phyloP scores from a whole-genome alignment of 345 rosid species.

The Euphorbia lathyris region DNA sequence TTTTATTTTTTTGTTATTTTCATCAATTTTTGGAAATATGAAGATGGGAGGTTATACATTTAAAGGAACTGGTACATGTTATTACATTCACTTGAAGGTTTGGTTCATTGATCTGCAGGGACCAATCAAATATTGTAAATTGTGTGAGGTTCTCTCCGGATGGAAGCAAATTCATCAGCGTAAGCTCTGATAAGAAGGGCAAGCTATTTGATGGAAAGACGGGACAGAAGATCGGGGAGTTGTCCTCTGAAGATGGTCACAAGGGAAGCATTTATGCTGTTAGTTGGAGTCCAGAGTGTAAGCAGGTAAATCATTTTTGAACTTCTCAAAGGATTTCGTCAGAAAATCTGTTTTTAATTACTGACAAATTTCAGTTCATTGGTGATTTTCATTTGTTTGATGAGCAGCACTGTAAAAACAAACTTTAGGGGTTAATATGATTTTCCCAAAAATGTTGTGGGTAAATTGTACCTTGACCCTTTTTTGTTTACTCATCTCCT shows the following conservation, averaged over 20 bases:
- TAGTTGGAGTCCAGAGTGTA: conserved; percentile 93
- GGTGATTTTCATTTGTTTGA: no score
- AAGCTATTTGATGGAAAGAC: conserved; percentile 82
- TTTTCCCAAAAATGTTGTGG: no score
- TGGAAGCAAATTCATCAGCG: conserved; percentile 86
- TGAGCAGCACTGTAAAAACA: no score
- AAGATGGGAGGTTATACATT: neutral
- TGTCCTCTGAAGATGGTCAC: conserved; percentile 75
- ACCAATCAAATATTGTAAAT: conserved; percentile 91
- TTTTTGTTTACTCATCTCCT: neutral
- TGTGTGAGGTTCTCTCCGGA: conserved; percentile 92
- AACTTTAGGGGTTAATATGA: no score
- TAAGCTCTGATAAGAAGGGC: conserved; percentile 93
- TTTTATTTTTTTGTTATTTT: neutral
- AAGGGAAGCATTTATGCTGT: conserved; percentile 89
- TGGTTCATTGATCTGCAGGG: conserved; percentile 44
- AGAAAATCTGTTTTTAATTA: no score
- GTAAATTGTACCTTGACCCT: neutral
- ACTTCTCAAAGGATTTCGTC: no score
- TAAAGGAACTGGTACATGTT: conserved; percentile 5
- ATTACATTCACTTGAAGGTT: conserved; percentile 21
- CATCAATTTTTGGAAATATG: neutral
- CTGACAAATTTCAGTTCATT: no score
- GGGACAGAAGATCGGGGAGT: conserved; percentile 71
- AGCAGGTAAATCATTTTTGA: conserved; percentile 50